These are phyloP conservation scores for Verticillium klebahnii DNA, from an alignment of 2,329 filamentous ascomycete species.

Conservation along the genomic window DNA sequence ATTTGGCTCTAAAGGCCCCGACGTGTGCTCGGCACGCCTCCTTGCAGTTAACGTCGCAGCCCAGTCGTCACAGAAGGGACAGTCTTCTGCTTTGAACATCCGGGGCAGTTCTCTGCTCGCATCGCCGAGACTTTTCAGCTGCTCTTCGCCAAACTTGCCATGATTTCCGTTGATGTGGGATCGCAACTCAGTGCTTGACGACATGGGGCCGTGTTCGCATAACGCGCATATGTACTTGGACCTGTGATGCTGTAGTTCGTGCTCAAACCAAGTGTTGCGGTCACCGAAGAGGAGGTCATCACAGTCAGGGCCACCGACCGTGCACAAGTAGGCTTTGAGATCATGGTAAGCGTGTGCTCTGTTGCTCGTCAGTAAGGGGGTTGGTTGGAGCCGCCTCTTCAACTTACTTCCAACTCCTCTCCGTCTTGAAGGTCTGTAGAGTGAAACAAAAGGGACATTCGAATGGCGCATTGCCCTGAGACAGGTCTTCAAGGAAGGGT, in stretches of 20 bases:
- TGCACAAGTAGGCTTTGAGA: constrained; percentile 28
- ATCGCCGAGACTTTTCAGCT: constrained; percentile 15
- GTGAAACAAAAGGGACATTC: constrained; percentile 17
- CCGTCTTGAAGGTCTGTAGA: constrained; percentile 10
- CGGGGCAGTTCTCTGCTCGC: constrained; percentile 17
- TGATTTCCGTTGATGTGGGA: constrained; percentile 6
- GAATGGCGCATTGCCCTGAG: constrained; percentile 6
- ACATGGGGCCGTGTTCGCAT: constrained; percentile 11
- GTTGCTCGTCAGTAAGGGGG: background rate
- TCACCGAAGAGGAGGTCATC: constrained; percentile 20
- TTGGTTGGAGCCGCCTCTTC: background rate
- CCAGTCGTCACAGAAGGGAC: constrained; percentile 25
- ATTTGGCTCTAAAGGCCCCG: background rate
- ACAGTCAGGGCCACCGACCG: constrained; percentile 20
- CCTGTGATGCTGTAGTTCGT: constrained; percentile 26
- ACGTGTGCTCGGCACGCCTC: background rate
- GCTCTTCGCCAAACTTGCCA: constrained; percentile 2
- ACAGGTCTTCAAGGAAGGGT: constrained; percentile 7
- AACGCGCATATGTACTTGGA: constrained; percentile 19
- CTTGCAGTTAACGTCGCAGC: constrained; percentile 5
- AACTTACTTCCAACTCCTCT: constrained; percentile 17
- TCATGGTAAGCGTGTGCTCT: constrained; percentile 26
- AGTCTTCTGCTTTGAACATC: constrained; percentile 16
- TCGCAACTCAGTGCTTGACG: background rate
- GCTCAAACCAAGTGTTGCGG: constrained; percentile 23